Evolutionary conservation across 495 filamentous ascomycete genomes (phyloP), one percentile per base, ranked within the genome.

Genomic region (Penicillium antarcticum): DNA sequence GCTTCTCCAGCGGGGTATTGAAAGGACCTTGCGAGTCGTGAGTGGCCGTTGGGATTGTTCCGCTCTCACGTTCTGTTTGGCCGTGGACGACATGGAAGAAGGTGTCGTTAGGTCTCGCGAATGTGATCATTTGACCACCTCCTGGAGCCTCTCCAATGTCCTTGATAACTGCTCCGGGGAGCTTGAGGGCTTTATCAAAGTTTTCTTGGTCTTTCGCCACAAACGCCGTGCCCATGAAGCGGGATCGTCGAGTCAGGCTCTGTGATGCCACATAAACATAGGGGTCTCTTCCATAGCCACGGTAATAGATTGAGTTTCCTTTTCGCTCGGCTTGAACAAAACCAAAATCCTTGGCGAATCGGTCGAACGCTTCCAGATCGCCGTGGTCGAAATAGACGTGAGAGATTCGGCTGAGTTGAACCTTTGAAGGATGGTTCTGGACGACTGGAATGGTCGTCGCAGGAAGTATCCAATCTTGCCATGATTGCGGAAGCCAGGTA

Each of bases 351-450:
- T 68, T 59, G 7, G 77, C 61, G 55, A 85, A 85, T 32, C 65
- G 45, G 36, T 70, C 60, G 10, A 78, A 77, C 5, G 62, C 61
- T 4, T 74, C 71, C 36, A 83, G 63, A 52, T 80, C 59, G 29
- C 62, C 51, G 55, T 84, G 81, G 29, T 74, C 76, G 58, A 83
- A 84, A 63, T 75, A 80, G 37, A 84, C 79, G 42, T 84, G 78
- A 36, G 74, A 63, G 29, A 84, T 71, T 37, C 78, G 80, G 34
- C 69, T 68, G 16, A 85, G 70, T 45, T 70, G 68, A 57, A 84
- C 77, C 19, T 63, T 63, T 9, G 4, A 13, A 1, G 51, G 51
- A 1, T 11, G 1, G 37, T 50, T 50, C 11, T 42, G 8, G 14
- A 50, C 45, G 26, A 36, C 29, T 5, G 47, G 52, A 16, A 49